Evolutionary conservation across 2,329 filamentous ascomycete species (phyloP), one percentile per base, ranked within the genome.

Genomic region (Parastagonospora nodorum): DNA sequence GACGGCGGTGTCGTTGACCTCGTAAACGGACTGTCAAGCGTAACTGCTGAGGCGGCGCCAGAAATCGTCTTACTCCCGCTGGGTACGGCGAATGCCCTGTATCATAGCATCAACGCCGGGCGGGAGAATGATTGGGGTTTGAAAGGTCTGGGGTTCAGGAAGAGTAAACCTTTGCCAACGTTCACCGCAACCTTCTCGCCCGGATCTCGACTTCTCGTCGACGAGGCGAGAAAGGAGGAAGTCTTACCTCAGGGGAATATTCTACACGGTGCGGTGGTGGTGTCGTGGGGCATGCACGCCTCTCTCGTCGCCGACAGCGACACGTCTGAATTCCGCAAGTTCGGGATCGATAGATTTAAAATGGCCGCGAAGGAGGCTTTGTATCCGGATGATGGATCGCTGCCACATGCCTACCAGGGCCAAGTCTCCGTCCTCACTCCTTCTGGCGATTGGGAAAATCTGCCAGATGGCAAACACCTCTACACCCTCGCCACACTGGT

Each of bases 271-370:
- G 88, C 88, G 19, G 90, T 97, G 16, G 92, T 97, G 2, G 88
- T 87, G 38, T 94, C 89, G 71, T 96, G 95, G 82, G 93, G 89
- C 15, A 85, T 97, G 66, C 93, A 97, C 67, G 90, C 92, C 28
- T 86, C 88, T 36, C 81, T 97, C 3, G 91, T 97, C 16, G 92
- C 90, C 62, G 92, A 97, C 76, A 94, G 89, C 72, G 93, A 97
- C 72, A 95, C 92, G 0, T 78, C 84, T 0, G 88, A 85, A 58
- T 93, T 93, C 73, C 87, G 93, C 55, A 83, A 84, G 59, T 87
- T 88, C 65, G 93, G 93, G 10, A 80, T 81, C 29, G 84, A 88
- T 68, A 83, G 93, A 15, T 97, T 97, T 75, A 82, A 86, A 49
- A 90, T 96, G 84, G 92, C 91, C 0, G 92, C 91, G 0, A 82